phyloP scores from a whole-genome alignment of 345 rosid species.

The Arabidopsis thaliana region DNA sequence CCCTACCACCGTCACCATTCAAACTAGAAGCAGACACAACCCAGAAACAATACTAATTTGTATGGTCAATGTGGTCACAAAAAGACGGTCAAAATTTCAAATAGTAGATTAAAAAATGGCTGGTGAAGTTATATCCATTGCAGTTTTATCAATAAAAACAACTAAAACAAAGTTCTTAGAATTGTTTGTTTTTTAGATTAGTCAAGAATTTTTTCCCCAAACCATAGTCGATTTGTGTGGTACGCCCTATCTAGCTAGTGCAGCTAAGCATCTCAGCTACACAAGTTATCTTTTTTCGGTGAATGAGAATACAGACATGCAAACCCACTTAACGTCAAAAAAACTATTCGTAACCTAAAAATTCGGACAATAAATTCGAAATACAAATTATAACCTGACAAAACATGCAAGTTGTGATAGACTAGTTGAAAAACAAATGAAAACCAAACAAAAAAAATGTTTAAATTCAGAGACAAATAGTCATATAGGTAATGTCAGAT shows the following conservation, averaged over 20 bases:
- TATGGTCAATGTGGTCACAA: neutral
- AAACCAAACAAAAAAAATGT: slow-evolving; percentile 22
- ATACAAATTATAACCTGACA: slow-evolving; percentile 40
- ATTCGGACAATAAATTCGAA: slow-evolving; percentile 18
- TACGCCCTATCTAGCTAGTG: slow-evolving; percentile 18
- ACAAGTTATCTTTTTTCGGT: slow-evolving; percentile 19
- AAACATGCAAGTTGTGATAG: slow-evolving; percentile 43
- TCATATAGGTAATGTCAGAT: slow-evolving; percentile 40
- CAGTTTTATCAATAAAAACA: neutral
- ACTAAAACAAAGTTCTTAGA: neutral
- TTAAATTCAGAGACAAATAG: slow-evolving; percentile 35
- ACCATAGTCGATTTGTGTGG: neutral
- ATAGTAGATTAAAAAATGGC: neutral
- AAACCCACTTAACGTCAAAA: slow-evolving; percentile 15
- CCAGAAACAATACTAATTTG: too few relatives aligned
- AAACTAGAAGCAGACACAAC: too few relatives aligned
- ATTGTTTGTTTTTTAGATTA: neutral
- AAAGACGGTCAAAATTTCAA: neutral
- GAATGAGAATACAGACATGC: slow-evolving; percentile 28
- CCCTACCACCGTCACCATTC: too few relatives aligned
- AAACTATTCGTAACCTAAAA: slow-evolving; percentile 17
- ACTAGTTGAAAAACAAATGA: slow-evolving; percentile 25
- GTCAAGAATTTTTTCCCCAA: neutral
- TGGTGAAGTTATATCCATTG: neutral
- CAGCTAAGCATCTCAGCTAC: slow-evolving; percentile 1